These are phyloP conservation scores for Pleurotus platypus DNA, from an alignment of 768 basidiomycete genomes.

Conservation along the genomic window DNA sequence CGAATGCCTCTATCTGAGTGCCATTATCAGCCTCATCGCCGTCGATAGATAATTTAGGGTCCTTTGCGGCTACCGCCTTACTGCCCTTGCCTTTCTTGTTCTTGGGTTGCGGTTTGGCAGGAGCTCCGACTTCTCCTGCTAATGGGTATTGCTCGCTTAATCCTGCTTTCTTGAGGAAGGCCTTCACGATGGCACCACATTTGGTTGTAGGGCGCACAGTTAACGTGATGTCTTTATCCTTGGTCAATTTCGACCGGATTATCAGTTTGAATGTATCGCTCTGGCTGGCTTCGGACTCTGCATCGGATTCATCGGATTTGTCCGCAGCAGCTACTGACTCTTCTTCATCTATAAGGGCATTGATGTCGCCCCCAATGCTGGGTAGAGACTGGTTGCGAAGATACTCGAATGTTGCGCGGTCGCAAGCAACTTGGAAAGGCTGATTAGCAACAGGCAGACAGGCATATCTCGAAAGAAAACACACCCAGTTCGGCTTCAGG, in stretches of 20 bases:
- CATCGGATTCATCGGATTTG: slow-evolving; percentile 24
- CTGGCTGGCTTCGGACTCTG: slow-evolving; percentile 31
- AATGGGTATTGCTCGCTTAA: slow-evolving; percentile 51
- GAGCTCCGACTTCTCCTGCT: slow-evolving; percentile 21
- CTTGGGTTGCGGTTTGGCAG: slow-evolving; percentile 14
- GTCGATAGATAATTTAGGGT: slow-evolving; percentile 59
- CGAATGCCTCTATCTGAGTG: slow-evolving; percentile 59
- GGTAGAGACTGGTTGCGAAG: slow-evolving; percentile 32
- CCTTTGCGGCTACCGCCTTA: slow-evolving; percentile 22
- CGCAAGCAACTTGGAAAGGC: slow-evolving; percentile 56
- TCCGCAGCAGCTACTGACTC: neutral
- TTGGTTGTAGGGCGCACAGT: slow-evolving; percentile 73
- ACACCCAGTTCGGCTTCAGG: slow-evolving; percentile 62
- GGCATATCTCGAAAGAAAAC: slow-evolving; percentile 14
- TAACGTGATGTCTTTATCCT: slow-evolving; percentile 52
- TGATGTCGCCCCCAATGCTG: neutral
- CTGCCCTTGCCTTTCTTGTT: slow-evolving; percentile 30
- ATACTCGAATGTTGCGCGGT: slow-evolving; percentile 60
- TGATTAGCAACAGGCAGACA: neutral
- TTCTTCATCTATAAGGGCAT: neutral
- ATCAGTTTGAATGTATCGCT: slow-evolving; percentile 63
- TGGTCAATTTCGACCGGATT: slow-evolving; percentile 51
- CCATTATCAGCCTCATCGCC: slow-evolving; percentile 66
- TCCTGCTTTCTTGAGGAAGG: slow-evolving; percentile 68
- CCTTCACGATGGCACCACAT: slow-evolving; percentile 71